phyloP scores from a whole-genome alignment of 1,139 yeast species.

The Kurtzmaniella quercitrusa region DNA sequence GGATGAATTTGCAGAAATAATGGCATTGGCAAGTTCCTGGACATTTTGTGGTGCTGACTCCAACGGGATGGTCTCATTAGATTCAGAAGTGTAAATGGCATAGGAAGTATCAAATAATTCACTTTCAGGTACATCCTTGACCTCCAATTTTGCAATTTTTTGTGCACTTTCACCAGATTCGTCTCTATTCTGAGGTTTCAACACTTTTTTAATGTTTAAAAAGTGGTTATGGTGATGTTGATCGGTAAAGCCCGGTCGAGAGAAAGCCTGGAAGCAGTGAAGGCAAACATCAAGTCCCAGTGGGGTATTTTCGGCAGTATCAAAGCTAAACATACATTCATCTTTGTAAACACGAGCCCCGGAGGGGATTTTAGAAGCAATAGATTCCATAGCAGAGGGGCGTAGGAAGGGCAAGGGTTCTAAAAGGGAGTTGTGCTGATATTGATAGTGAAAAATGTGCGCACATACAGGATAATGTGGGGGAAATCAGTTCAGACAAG shows the following conservation, averaged over 20 bases:
- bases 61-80: slow-evolving; percentile 22
- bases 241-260: slow-evolving; percentile 50
- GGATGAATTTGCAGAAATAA: slow-evolving; percentile 64
- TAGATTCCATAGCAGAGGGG: slow-evolving; percentile 5
- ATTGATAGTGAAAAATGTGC: too few relatives aligned
- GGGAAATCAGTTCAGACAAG: background rate
- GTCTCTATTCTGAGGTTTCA: slow-evolving; percentile 31
- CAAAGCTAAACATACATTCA: slow-evolving; percentile 80
- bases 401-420: too few relatives aligned
- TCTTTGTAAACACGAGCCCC: slow-evolving; percentile 59
- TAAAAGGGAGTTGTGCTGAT: too few relatives aligned
- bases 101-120: slow-evolving; percentile 57
- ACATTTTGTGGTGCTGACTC: slow-evolving; percentile 21
- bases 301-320: slow-evolving; percentile 57
- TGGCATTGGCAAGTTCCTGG: slow-evolving; percentile 37
- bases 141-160: slow-evolving; percentile 71
- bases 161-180: slow-evolving; percentile 33
- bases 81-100: slow-evolving; percentile 26
- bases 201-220: slow-evolving; percentile 51
- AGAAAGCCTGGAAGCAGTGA: slow-evolving; percentile 60
- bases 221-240: slow-evolving; percentile 56
- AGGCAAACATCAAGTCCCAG: slow-evolving; percentile 74
- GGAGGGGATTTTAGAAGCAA: slow-evolving; percentile 17
- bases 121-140: slow-evolving; percentile 64
- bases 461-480: background rate